Percentiles rank a stretch among this genome's conserved stretches.
Conservation (phyloP, 2,329 filamentous ascomycete species). For the Pestalotiopsis sp. region DNA sequence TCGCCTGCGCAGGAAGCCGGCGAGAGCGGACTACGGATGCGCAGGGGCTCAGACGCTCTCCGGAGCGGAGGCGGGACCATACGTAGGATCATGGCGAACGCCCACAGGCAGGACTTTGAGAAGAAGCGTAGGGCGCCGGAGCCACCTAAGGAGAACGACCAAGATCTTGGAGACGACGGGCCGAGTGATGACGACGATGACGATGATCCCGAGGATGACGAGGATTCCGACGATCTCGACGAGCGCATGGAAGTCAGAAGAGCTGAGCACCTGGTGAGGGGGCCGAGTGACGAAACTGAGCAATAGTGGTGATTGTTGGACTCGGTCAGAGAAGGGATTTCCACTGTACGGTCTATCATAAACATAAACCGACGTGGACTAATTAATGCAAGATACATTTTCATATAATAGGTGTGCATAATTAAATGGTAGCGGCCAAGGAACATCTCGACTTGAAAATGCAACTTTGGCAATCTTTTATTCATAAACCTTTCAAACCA, state of each 20-base stretch:
- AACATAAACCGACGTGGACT: neutral
- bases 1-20: slow-evolving; percentile 15
- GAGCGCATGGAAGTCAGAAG: slow-evolving; percentile 27
- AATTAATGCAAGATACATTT: neutral
- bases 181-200: slow-evolving; percentile 32
- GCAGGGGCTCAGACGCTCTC: slow-evolving; percentile 21
- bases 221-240: slow-evolving; percentile 27
- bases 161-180: slow-evolving; percentile 38
- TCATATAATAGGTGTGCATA: neutral
- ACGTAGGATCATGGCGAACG: slow-evolving; percentile 73
- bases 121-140: slow-evolving; percentile 63
- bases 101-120: slow-evolving; percentile 91
- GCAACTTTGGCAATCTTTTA: no score
- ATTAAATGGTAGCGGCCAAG: neutral
- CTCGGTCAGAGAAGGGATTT: neutral
- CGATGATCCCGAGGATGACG: slow-evolving; percentile 34
- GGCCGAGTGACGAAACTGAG: slow-evolving; percentile 2
- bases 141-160: slow-evolving; percentile 32
- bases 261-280: slow-evolving; percentile 21
- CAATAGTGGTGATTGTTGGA: neutral
- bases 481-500: no score
- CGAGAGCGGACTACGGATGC: slow-evolving; percentile 23
- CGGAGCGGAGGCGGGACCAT: slow-evolving; percentile 39
- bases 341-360: neutral
- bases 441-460: no score